Evolutionary conservation across 805 yeast genomes (phyloP).

Genomic region (Pichia pseudocactophila): DNA sequence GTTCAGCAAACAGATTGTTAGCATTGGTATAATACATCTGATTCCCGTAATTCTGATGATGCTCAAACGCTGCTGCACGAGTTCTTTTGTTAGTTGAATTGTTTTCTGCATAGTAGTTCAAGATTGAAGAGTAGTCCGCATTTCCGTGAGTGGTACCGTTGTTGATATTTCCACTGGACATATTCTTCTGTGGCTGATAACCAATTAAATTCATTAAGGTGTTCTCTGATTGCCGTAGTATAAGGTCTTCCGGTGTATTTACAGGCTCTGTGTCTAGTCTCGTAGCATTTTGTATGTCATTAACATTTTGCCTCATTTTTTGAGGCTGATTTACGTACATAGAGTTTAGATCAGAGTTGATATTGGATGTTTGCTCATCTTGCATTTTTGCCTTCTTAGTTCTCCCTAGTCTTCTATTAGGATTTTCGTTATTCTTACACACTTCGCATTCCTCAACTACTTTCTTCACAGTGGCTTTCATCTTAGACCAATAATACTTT

Average conservation of each 20-base stretch:
- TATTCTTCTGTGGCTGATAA: background rate
- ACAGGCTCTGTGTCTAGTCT: background rate
- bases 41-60: background rate
- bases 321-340: background rate
- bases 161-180: background rate
- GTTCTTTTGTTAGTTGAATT: background rate
- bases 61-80: background rate
- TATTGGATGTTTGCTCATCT: too few relatives aligned
- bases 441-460: slow-evolving; percentile 69
- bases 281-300: background rate
- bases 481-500: slow-evolving; percentile 83
- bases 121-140: background rate
- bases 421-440: slow-evolving; percentile 35
- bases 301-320: background rate
- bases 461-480: slow-evolving; percentile 77
- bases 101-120: slow-evolving; percentile 5
- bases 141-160: background rate
- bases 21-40: background rate
- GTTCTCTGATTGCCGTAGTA: slow-evolving; percentile 1
- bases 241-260: slow-evolving; percentile 1
- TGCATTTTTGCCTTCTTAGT: background rate
- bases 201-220: background rate
- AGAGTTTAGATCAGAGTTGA: too few relatives aligned
- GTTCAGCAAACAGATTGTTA: background rate
- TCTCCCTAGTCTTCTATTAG: background rate